Percentiles rank a stretch among this genome's conserved stretches.
Evolutionary conservation across 2,329 filamentous ascomycete species (phyloP).

Genomic region (Talaromyces verruculosus): DNA sequence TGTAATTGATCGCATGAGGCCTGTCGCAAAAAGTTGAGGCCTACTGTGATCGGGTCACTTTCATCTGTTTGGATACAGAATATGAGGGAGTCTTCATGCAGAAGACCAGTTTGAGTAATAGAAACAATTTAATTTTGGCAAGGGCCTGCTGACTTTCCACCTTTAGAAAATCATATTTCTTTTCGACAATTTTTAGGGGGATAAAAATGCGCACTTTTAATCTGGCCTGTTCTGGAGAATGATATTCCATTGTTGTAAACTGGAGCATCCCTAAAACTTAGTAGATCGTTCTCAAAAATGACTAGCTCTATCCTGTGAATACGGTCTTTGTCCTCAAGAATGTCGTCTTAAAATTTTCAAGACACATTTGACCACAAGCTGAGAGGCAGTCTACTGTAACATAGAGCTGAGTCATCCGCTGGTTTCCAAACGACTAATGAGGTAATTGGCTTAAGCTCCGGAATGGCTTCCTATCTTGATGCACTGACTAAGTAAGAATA

Average conservation of each 20-base stretch:
- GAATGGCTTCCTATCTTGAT: too few species aligned
- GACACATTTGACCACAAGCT: neutral
- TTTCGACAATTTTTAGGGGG: neutral
- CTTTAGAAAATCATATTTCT: neutral
- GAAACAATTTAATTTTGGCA: neutral
- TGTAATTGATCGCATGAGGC: neutral
- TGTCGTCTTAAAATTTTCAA: neutral
- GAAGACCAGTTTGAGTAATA: neutral
- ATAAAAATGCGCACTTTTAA: neutral
- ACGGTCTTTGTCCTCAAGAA: neutral
- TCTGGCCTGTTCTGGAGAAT: neutral
- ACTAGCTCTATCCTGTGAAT: too few species aligned
- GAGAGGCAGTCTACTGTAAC: neutral
- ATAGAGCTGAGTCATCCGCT: too few species aligned
- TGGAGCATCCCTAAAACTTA: neutral
- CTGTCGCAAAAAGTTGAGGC: neutral
- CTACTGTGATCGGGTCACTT: neutral
- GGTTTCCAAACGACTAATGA: too few species aligned
- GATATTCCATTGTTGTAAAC: neutral
- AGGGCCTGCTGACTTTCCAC: neutral
- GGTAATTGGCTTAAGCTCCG: too few species aligned
- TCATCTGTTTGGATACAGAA: neutral
- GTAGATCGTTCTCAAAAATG: neutral
- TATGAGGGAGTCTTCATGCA: neutral
- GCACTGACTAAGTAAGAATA: too few species aligned